These are phyloP conservation scores for Globisporangium nagaii DNA, from an alignment of 352 stramenopile genomes.

Conservation along the genomic window DNA sequence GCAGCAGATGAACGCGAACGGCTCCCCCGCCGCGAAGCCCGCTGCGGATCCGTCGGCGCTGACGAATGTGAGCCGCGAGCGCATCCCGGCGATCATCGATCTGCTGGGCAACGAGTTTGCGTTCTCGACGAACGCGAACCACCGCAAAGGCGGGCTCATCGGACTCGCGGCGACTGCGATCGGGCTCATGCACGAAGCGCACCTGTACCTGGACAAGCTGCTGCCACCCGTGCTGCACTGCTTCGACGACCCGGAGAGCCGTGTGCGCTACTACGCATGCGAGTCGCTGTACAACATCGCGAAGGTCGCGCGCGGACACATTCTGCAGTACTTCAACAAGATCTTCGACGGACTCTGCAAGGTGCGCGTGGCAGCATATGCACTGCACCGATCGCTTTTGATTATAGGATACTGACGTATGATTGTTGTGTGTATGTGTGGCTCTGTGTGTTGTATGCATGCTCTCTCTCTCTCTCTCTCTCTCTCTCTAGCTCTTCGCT, in stretches of 20 bases:
- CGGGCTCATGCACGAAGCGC: constrained; percentile 92
- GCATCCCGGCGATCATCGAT: constrained; percentile 94
- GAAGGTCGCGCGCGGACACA: constrained; percentile 93
- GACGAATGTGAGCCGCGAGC: constrained; percentile 55
- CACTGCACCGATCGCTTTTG: background rate
- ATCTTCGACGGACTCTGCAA: constrained; percentile 97
- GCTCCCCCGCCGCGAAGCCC: constrained; percentile 36
- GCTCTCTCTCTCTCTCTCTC: constrained; percentile 16
- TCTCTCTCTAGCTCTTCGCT: constrained; percentile 91
- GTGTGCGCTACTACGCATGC: constrained; percentile 98
- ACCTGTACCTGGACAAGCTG: constrained; percentile 91
- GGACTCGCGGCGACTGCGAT: constrained; percentile 97
- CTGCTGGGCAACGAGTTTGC: constrained; percentile 97
- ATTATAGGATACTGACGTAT: no score
- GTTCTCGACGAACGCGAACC: constrained; percentile 97
- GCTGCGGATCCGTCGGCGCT: constrained; percentile 3
- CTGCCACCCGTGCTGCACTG: constrained; percentile 98
- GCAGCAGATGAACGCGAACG: constrained; percentile 16
- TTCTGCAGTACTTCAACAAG: constrained; percentile 98
- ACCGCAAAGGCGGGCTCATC: constrained; percentile 98
- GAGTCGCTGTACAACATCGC: constrained; percentile 99
- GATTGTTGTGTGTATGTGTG: background rate
- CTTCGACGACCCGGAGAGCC: constrained; percentile 98
- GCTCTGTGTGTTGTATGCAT: background rate
- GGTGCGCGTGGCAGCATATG: constrained; percentile 3